Percentiles rank a stretch among this genome's conserved stretches.
Conservation (phyloP, 2,329 filamentous ascomycete genomes). For the Alternaria rosae region DNA sequence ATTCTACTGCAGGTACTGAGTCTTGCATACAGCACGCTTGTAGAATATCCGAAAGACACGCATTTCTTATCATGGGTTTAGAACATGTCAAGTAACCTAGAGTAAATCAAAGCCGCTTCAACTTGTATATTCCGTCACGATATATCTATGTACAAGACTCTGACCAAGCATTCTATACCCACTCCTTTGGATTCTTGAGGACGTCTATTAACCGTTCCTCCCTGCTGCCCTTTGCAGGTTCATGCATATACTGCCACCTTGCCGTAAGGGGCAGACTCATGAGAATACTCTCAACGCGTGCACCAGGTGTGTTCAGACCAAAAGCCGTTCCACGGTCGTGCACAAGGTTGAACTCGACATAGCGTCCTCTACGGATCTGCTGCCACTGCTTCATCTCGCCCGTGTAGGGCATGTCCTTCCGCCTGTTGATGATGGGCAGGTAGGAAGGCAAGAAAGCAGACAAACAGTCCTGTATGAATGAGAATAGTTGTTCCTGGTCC, state of each 20-base stretch:
- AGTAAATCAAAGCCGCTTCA: no score
- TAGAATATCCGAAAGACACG: no score
- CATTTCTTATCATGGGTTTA: no score
- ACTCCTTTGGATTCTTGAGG: conserved; percentile 67
- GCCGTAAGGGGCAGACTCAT: conserved; percentile 97
- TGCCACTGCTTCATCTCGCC: conserved; percentile 94
- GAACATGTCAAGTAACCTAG: no score
- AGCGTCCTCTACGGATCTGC: conserved; percentile 89
- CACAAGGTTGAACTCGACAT: conserved; percentile 98
- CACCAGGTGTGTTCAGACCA: conserved; percentile 89
- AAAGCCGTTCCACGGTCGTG: conserved; percentile 96
- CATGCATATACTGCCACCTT: conserved; percentile 95
- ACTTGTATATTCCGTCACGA: not conserved
- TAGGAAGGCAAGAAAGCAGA: conserved; percentile 90
- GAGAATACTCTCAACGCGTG: conserved; percentile 92
- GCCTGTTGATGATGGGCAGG: conserved; percentile 82
- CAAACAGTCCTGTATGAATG: conserved; percentile 85
- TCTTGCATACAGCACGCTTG: no score
- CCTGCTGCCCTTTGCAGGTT: conserved; percentile 74
- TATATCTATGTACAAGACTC: not conserved
- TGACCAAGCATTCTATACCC: conserved; percentile 51
- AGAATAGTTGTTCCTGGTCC: conserved; percentile 87
- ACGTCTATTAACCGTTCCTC: conserved; percentile 84
- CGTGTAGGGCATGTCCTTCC: conserved; percentile 91
- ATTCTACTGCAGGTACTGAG: no score